A percentile compares a stretch with the other conserved stretches of the same genome.
phyloP scores from a whole-genome alignment of 192 early-diverging fungal genomes.

The Allomyces javanicus region DNA sequence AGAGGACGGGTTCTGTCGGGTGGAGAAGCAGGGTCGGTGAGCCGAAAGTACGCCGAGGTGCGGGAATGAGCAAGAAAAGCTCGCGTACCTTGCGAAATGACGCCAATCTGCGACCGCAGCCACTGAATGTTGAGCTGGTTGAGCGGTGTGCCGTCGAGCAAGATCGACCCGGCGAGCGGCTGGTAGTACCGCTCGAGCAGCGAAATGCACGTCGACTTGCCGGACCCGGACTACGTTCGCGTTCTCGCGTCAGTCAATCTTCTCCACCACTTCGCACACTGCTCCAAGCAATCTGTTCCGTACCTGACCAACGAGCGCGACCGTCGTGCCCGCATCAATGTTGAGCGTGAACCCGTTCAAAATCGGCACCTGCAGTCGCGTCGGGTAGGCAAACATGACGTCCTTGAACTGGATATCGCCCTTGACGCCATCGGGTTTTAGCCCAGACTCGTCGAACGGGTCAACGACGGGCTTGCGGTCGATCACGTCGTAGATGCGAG shows the following conservation, averaged over 20 bases:
- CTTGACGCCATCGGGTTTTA: conserved; percentile 21
- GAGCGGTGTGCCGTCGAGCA: conserved; percentile 40
- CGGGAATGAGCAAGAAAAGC: not conserved
- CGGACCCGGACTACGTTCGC: conserved; percentile 36
- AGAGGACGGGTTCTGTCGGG: conserved; percentile 50
- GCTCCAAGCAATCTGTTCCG: conserved; percentile 1
- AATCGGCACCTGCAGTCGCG: conserved; percentile 58
- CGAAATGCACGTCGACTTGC: conserved; percentile 53
- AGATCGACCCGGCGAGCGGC: conserved; percentile 36
- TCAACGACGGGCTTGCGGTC: conserved; percentile 67
- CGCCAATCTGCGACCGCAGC: conserved; percentile 47
- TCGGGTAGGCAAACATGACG: conserved; percentile 68
- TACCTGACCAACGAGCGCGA: conserved; percentile 66
- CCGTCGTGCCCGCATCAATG: conserved; percentile 52
- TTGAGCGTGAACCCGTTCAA: conserved; percentile 49
- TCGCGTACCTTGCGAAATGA: conserved; percentile 37
- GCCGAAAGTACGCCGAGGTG: no score
- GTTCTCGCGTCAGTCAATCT: conserved; percentile 10
- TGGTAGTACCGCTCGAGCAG: conserved; percentile 64
- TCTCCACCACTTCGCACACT: conserved; percentile 8
- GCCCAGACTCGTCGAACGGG: conserved; percentile 15
- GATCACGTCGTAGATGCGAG: conserved; percentile 57
- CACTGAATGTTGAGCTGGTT: conserved; percentile 34
- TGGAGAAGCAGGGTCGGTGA: no score
- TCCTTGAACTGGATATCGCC: conserved; percentile 59